Evolutionary conservation across 2,329 filamentous ascomycete species (phyloP), one percentile per base, ranked within the genome.

Genomic region (Trichophyton equinum): DNA sequence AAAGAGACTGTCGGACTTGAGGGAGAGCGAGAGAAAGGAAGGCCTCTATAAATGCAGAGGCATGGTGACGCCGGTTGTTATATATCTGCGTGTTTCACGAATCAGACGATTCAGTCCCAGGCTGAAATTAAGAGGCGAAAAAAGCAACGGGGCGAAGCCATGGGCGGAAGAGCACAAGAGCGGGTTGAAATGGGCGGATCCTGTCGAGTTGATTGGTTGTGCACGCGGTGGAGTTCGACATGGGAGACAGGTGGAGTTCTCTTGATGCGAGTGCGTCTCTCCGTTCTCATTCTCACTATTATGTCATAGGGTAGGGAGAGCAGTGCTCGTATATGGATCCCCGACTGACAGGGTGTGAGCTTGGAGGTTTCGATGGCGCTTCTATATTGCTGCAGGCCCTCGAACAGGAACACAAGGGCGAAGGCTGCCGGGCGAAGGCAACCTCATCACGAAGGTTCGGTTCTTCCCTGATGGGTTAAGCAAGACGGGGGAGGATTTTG

Each of bases 41-140:
- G 13, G 7, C 49, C 15, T 55, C 49, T 55, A 55, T 36, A 4
- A 20, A 20, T 2, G 27, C 15, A 33, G 30, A 36, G 30, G 49
- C 25, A 33, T 55, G 30, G 27, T 36, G 25, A 36, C 25, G 51
- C 30, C n/a, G 18, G 7, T 15, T 20, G 7, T 55, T 55, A 55
- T 55, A 55, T 55, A 55, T 30, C 27, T 55, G 27, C 33, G 51
- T n/a, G 51, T 55, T 55, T 55, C 51, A 55, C 30, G 51, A 55
- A 55, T 55, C 27, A 36, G 15, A 18, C 5, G 51, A 55, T 36
- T 55, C 27, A 36, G 15, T 9, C 5, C 27, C 51, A 13, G 27
- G 51, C 13, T 33, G n/a, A 55, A 15, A 55, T 33, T 55, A n/a
- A 33, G 51, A 36, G 27, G 30, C 25, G 27, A 55, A 36, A 53